These are phyloP conservation scores for Serpula lacrymans DNA, from an alignment of 768 basidiomycete genomes.

Conservation along the genomic window DNA sequence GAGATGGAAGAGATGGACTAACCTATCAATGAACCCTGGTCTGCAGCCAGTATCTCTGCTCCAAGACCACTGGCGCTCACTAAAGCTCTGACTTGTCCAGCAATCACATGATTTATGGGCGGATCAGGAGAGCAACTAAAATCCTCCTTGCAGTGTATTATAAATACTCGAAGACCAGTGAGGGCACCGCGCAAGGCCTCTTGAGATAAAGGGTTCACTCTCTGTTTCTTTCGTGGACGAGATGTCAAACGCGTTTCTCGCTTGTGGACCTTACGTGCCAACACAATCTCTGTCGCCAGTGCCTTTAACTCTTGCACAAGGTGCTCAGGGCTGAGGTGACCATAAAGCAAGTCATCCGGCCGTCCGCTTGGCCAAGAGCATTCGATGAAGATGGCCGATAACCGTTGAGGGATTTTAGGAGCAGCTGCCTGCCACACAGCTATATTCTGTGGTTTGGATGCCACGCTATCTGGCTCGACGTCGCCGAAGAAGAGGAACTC, in stretches of 20 bases:
- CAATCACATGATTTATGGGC: constrained; percentile 65
- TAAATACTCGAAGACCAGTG: constrained; percentile 61
- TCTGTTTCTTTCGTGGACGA: constrained; percentile 34
- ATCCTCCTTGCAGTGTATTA: constrained; percentile 87
- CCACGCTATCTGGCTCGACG: constrained; percentile 81
- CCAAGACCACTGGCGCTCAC: constrained; percentile 65
- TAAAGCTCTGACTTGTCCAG: constrained; percentile 64
- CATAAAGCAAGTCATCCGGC: constrained; percentile 65
- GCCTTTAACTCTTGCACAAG: constrained; percentile 69
- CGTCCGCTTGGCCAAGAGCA: constrained; percentile 85
- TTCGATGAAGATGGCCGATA: constrained; percentile 89
- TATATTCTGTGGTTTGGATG: constrained; percentile 55
- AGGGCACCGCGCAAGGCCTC: constrained; percentile 52
- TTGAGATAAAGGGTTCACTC: constrained; percentile 32
- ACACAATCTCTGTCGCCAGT: constrained; percentile 67
- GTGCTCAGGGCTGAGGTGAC: constrained; percentile 83
- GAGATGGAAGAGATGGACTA: constrained; percentile 27
- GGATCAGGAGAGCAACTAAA: constrained; percentile 43
- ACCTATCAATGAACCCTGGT: constrained; percentile 84
- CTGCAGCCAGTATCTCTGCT: constrained; percentile 62
- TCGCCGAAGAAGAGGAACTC: constrained; percentile 96
- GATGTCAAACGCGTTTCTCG: constrained; percentile 1
- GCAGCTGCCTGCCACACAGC: constrained; percentile 84
- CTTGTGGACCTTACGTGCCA: constrained; percentile 36
- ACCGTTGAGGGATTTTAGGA: constrained; percentile 60